These are phyloP conservation scores for Limnanthes douglasii DNA, from an alignment of 345 rosid species.

Conservation along the genomic window DNA sequence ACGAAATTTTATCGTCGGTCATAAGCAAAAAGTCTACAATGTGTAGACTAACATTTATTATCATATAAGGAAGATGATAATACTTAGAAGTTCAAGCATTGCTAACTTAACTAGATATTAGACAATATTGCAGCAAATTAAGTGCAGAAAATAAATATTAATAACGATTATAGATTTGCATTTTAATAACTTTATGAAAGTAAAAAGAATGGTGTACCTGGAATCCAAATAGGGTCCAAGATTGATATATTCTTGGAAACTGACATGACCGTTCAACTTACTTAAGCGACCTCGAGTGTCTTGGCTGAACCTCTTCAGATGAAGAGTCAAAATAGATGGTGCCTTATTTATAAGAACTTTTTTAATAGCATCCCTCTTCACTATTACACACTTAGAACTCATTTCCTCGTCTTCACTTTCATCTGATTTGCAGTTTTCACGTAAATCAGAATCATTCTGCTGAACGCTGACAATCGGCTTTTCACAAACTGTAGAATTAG, in stretches of 20 bases:
- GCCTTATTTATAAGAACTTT: constrained; percentile 62
- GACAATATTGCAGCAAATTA: no score
- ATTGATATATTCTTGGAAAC: constrained; percentile 55
- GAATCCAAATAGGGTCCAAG: constrained; percentile 65
- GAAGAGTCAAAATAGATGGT: constrained; percentile 75
- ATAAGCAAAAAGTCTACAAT: no score
- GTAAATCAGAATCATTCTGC: constrained; percentile 14
- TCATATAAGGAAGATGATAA: no score
- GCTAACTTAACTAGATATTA: no score
- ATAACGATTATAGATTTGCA: no score
- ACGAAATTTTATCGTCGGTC: no score
- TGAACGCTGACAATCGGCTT: no score
- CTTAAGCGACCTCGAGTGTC: constrained; percentile 85
- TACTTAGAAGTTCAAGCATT: no score
- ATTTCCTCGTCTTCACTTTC: constrained; percentile 28
- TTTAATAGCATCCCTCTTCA: constrained; percentile 89
- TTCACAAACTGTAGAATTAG: no score
- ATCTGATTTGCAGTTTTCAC: constrained; percentile 22
- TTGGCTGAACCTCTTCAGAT: constrained; percentile 91
- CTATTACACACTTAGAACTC: constrained; percentile 25
- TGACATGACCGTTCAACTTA: constrained; percentile 87
- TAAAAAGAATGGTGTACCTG: constrained; percentile 34
- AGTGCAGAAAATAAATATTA: no score
- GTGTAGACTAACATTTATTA: no score
- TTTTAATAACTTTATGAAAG: no score